These are phyloP conservation scores for Phaeodactylum tricornutum DNA, from an alignment of 108 stramenopile genomes.

Conservation along the genomic window DNA sequence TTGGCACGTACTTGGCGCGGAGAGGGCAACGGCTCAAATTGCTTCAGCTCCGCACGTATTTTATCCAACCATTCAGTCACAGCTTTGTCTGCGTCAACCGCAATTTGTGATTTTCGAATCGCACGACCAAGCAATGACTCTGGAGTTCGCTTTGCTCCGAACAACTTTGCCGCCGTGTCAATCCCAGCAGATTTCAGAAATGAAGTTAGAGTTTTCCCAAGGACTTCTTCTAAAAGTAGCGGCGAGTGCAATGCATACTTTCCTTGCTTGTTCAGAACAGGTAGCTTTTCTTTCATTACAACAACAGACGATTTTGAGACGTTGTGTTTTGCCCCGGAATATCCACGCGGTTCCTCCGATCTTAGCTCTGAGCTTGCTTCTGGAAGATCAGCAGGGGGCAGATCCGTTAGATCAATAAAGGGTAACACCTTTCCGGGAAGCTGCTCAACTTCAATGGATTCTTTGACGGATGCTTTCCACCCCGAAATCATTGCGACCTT, in stretches of 20 bases:
- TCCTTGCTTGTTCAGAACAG: too few species aligned
- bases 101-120: background rate
- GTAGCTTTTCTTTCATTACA: too few species aligned
- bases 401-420: conserved; percentile 8
- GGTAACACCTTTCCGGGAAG: conserved; percentile 10
- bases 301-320: too few species aligned
- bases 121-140: background rate
- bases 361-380: too few species aligned
- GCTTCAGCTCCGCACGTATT: background rate
- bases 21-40: background rate
- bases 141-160: background rate
- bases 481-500: conserved; percentile 41
- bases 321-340: too few species aligned
- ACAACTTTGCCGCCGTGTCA: conserved; percentile 2
- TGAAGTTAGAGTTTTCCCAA: background rate
- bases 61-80: background rate
- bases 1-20: too few species aligned
- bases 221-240: conserved; percentile 5
- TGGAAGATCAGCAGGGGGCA: conserved; percentile 4
- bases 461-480: conserved; percentile 36
- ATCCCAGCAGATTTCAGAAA: background rate
- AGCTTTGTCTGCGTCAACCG: background rate
- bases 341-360: too few species aligned
- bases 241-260: conserved; percentile 5
- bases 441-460: conserved; percentile 17